Percentiles rank a stretch among this genome's conserved stretches.
phyloP scores from a whole-genome alignment of 2,329 filamentous ascomycete species.

The Alternaria sp. region DNA sequence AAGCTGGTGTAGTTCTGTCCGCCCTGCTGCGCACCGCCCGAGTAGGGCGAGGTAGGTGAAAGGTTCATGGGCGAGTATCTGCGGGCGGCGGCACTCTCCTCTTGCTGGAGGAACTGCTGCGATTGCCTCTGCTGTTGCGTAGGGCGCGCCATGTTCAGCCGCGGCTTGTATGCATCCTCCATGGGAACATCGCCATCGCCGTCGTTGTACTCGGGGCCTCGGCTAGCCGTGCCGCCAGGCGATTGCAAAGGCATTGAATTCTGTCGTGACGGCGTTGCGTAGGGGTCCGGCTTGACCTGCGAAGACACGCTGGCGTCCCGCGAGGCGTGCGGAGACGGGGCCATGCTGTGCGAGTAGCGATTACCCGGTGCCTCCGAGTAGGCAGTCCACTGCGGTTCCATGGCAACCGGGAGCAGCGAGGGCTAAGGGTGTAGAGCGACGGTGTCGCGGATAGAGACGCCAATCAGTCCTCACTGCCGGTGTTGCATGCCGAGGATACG shows the following conservation, averaged over 20 bases:
- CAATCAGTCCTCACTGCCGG: constrained; percentile 37
- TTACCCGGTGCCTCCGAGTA: constrained; percentile 43
- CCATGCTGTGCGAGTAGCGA: constrained; percentile 47
- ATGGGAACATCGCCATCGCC: constrained; percentile 40
- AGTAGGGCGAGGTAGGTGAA: constrained; percentile 80
- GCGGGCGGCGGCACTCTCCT: constrained; percentile 83
- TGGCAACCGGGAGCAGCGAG: constrained; percentile 23
- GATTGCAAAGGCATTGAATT: constrained; percentile 47
- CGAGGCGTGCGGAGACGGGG: constrained; percentile 42
- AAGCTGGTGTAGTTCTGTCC: constrained; percentile 51
- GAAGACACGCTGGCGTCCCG: constrained; percentile 39
- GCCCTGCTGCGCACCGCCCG: constrained; percentile 63
- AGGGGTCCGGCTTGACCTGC: constrained; percentile 46
- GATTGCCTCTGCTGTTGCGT: constrained; percentile 78
- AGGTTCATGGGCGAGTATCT: constrained; percentile 97
- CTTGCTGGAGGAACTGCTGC: constrained; percentile 73
- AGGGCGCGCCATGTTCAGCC: constrained; percentile 53
- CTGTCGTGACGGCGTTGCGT: constrained; percentile 44
- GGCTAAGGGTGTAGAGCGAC: constrained; percentile 17
- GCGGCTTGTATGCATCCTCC: constrained; percentile 14
- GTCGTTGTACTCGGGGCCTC: constrained; percentile 49
- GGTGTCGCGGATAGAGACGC: constrained; percentile 43
- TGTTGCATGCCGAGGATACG: constrained; percentile 45
- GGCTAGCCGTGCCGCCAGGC: constrained; percentile 37
- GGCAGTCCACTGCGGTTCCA: constrained; percentile 50